phyloP scores from a whole-genome alignment of 495 filamentous ascomycete species.

The Parathielavia hyrcaniae region DNA sequence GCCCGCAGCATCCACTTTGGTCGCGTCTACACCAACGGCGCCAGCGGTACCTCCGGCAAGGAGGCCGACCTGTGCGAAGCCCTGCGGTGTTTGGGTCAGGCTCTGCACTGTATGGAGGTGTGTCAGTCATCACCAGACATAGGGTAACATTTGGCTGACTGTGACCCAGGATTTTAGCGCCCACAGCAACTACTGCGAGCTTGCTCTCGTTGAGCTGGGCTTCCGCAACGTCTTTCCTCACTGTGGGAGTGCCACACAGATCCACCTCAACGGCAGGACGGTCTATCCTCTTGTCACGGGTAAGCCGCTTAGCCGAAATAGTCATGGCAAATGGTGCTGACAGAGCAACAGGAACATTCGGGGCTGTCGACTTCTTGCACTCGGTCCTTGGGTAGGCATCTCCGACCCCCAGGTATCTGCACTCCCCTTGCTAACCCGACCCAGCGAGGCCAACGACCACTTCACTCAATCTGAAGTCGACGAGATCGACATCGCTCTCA shows the following conservation, averaged over 20 bases:
- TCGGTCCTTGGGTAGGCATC: conserved; percentile 66
- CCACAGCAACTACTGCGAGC: conserved; percentile 90
- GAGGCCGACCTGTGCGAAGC: conserved; percentile 89
- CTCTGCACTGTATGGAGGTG: conserved; percentile 77
- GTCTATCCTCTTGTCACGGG: conserved; percentile 86
- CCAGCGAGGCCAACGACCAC: conserved; percentile 80
- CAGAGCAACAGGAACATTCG: conserved; percentile 52
- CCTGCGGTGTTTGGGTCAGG: conserved; percentile 77
- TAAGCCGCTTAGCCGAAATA: conserved; percentile 21
- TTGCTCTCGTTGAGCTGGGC: conserved; percentile 79
- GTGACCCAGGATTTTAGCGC: conserved; percentile 72
- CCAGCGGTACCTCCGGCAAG: conserved; percentile 54
- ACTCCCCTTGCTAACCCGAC: not conserved
- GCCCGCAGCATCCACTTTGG: conserved; percentile 83
- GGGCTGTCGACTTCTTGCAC: conserved; percentile 92
- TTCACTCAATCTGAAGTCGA: conserved; percentile 94
- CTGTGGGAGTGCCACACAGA: conserved; percentile 65
- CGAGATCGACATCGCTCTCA: conserved; percentile 72
- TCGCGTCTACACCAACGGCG: conserved; percentile 72
- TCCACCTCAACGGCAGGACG: conserved; percentile 64
- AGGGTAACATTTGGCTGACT: not conserved
- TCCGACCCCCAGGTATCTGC: not conserved
- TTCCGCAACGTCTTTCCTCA: conserved; percentile 79
- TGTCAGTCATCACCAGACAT: not conserved
- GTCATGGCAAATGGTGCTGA: not conserved